phyloP scores from a whole-genome alignment of 768 basidiomycete genomes.

The Suillus tomentosus region DNA sequence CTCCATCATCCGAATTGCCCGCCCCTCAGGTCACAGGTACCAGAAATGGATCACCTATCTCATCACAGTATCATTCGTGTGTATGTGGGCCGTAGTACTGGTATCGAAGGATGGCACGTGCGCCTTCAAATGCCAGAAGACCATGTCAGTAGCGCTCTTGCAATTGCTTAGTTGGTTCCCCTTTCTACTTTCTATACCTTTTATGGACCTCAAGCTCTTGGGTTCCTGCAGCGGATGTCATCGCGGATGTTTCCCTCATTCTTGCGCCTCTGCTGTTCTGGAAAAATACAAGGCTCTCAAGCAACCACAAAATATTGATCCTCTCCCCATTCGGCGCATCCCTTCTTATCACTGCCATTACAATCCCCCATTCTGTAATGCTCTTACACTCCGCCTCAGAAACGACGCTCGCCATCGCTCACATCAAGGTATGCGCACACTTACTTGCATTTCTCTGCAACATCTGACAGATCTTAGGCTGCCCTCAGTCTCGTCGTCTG shows the following conservation, averaged over 20 bases:
- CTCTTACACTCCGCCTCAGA: background rate
- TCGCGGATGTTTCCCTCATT: conserved; percentile 4
- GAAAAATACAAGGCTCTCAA: background rate
- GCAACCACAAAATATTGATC: conserved; percentile 4
- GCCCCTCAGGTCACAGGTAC: background rate
- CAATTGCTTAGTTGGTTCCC: conserved; percentile 3
- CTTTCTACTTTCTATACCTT: background rate
- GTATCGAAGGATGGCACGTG: background rate
- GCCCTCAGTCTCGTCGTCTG: conserved; percentile 9
- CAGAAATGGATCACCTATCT: conserved; percentile 2
- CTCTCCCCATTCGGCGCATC: conserved; percentile 1
- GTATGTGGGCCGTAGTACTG: conserved; percentile 5
- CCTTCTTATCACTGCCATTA: background rate
- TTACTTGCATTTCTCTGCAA: background rate
- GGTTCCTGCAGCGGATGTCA: conserved; percentile 2
- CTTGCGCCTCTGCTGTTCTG: background rate
- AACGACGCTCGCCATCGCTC: background rate
- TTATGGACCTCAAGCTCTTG: background rate
- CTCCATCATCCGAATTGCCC: conserved; percentile 5
- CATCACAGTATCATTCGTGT: background rate
- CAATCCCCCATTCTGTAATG: conserved; percentile 2
- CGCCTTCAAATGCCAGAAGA: background rate
- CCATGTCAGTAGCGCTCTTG: background rate
- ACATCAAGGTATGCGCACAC: conserved; percentile 4
- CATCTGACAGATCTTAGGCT: background rate